A percentile compares a stretch with the other conserved stretches of the same genome.
These are phyloP conservation scores for Debaryomyces sp. DNA, from an alignment of 1,139 yeast genomes.

Conservation along the genomic window DNA sequence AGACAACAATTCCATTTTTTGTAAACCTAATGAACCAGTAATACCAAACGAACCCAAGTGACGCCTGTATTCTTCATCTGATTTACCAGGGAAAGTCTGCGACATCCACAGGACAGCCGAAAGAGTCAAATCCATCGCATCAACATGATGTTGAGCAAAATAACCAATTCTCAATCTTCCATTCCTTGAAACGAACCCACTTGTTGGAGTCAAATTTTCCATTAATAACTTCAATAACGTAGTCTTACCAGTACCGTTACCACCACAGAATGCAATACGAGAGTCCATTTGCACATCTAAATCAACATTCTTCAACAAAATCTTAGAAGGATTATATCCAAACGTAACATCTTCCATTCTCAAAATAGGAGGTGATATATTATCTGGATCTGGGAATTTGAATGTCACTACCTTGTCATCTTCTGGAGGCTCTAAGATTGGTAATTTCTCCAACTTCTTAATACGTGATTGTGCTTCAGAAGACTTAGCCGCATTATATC, in stretches of 20 bases:
- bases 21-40: slow-evolving; percentile 90
- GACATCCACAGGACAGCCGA: slow-evolving; percentile 97
- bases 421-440: slow-evolving; percentile 91
- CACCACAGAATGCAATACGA: slow-evolving; percentile 96
- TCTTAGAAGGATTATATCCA: slow-evolving; percentile 71
- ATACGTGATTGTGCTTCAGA: slow-evolving; percentile 98
- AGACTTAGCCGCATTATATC: slow-evolving; percentile 97
- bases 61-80: slow-evolving; percentile 96
- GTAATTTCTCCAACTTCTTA: slow-evolving; percentile 92
- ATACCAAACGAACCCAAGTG: slow-evolving; percentile 97
- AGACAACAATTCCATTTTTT: slow-evolving; percentile 84
- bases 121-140: slow-evolving; percentile 87
- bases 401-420: slow-evolving; percentile 85
- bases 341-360: slow-evolving; percentile 86
- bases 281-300: slow-evolving; percentile 92
- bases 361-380: slow-evolving; percentile 88
- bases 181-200: slow-evolving; percentile 77
- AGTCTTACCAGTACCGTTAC: slow-evolving; percentile 99
- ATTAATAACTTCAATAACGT: slow-evolving; percentile 84
- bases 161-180: slow-evolving; percentile 92
- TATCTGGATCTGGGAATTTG: slow-evolving; percentile 94
- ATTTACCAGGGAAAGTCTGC: slow-evolving; percentile 83
- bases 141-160: slow-evolving; percentile 99
- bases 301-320: slow-evolving; percentile 74
- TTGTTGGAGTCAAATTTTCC: slow-evolving; percentile 71